phyloP scores from a whole-genome alignment of 192 early-diverging fungal genomes.

The Phlyctochytrium bullatum region DNA sequence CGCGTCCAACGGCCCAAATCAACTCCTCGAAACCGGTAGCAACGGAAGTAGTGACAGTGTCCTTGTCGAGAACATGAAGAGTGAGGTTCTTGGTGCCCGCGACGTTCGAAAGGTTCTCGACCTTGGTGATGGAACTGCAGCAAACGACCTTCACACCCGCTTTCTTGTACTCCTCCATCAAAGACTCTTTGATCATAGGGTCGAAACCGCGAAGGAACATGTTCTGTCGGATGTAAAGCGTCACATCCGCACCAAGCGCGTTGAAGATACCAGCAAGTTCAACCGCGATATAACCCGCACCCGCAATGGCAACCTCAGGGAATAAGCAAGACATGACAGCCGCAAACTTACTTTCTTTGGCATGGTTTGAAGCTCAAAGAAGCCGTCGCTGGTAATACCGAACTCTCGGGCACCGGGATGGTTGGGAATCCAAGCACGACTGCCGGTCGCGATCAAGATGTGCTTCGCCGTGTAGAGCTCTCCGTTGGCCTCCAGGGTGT shows the following conservation, averaged over 20 bases:
- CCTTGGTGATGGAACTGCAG: slow-evolving; percentile 54
- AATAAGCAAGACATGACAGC: slow-evolving; percentile 7
- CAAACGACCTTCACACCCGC: slow-evolving; percentile 80
- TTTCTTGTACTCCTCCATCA: slow-evolving; percentile 51
- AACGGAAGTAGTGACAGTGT: slow-evolving; percentile 21
- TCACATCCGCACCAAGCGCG: slow-evolving; percentile 80
- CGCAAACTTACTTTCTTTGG: slow-evolving; percentile 79
- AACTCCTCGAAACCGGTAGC: slow-evolving; percentile 74
- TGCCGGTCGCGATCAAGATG: slow-evolving; percentile 88
- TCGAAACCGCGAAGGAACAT: slow-evolving; percentile 89
- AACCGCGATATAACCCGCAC: slow-evolving; percentile 91
- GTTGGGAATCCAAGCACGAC: slow-evolving; percentile 62
- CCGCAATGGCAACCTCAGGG: slow-evolving; percentile 30
- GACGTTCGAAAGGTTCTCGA: slow-evolving; percentile 49
- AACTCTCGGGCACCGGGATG: slow-evolving; percentile 74
- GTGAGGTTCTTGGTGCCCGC: slow-evolving; percentile 48
- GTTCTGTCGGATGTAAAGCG: slow-evolving; percentile 79
- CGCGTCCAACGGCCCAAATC: slow-evolving; percentile 89
- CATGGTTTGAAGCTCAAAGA: slow-evolving; percentile 89
- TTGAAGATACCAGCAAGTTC: slow-evolving; percentile 94
- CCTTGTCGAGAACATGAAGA: slow-evolving; percentile 21
- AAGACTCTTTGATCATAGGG: slow-evolving; percentile 63
- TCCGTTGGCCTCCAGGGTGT: slow-evolving; percentile 65
- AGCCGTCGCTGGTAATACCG: slow-evolving; percentile 91
- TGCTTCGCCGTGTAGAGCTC: slow-evolving; percentile 59